Evolutionary conservation across 192 early-diverging fungal genomes (phyloP), one percentile per base, ranked within the genome.

Genomic region (Lobosporangium transversale): DNA sequence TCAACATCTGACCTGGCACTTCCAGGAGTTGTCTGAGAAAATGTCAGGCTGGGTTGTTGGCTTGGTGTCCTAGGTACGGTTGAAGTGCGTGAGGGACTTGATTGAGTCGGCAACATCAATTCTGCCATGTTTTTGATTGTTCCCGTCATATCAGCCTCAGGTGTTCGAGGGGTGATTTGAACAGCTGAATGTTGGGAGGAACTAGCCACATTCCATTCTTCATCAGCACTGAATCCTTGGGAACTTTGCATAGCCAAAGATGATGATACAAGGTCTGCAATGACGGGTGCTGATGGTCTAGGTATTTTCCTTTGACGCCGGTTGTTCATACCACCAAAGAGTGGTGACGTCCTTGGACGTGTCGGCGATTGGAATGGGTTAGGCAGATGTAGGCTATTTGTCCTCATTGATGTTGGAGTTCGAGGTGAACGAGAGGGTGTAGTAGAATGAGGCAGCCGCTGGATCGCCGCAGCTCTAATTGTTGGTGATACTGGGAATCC

Each of bases 311-410:
- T 74, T 18, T 40, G 36, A 15, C 62, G 54, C 27, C 62, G 62
- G 33, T 47, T 58, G 53, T 64, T 59, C 70, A 74, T 74, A 0
- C 70, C 70, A 5, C 70, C 70, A 47, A 74, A 74, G 2, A 65
- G n/a, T 5, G 70, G 70, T 42, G 70, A 74, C 2, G 35, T 57
- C 31, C 48, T 64, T 12, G 62, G 31, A 10, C 67, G 67, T 23
- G 67, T 52, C 31, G 70, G 61, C 8, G 61, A 63, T 20, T 45
- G 48, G 29, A 60, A 53, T 2, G 30, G 53, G 21, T 36, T 59
- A 11, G 36, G 14, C 4, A 47, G 27, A 36, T 49, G 59, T n/a
- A 35, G 18, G 15, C 35, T 27, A 0, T 52, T 47, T 23, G 27
- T 71, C 48, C 32, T 51, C 4, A 24, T 56, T 27, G 61, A 37